Evolutionary conservation across 1,284 basidiomycete species (phyloP).

Genomic region (Phenoliferia sp.): DNA sequence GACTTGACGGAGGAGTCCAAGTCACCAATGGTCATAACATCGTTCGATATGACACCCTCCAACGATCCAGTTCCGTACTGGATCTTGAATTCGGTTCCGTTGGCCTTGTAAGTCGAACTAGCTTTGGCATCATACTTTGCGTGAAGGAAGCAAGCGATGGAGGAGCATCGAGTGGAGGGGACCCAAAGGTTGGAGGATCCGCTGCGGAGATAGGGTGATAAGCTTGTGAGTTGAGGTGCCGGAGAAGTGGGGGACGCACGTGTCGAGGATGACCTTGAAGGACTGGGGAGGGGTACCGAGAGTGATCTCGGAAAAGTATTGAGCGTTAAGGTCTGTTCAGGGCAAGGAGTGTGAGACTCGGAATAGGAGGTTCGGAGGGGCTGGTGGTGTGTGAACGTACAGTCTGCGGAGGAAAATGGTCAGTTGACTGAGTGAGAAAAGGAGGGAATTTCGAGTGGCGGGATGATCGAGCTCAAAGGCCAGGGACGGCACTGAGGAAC

Average conservation of each 20-base stretch:
- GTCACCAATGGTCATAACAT: slow-evolving; percentile 69
- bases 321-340: slow-evolving; percentile 82
- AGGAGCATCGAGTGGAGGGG: slow-evolving; percentile 79
- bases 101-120: slow-evolving; percentile 85
- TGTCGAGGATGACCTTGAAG: slow-evolving; percentile 54
- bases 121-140: slow-evolving; percentile 65
- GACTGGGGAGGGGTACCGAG: slow-evolving; percentile 75
- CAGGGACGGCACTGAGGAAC: no score
- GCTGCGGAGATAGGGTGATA: background rate
- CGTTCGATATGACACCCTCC: slow-evolving; percentile 91
- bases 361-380: slow-evolving; percentile 14
- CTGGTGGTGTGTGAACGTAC: background rate
- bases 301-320: slow-evolving; percentile 82
- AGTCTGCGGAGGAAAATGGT: slow-evolving; percentile 1
- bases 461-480: no score
- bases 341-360: background rate
- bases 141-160: slow-evolving; percentile 86
- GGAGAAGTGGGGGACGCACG: background rate
- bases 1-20: no score
- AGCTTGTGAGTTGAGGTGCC: background rate
- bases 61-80: slow-evolving; percentile 96
- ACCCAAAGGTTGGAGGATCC: slow-evolving; percentile 87
- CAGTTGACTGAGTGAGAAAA: background rate
- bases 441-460: background rate
- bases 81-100: slow-evolving; percentile 87